phyloP scores from a whole-genome alignment of 169 alveolate genomes.

The Plasmodium cynomolgi region DNA sequence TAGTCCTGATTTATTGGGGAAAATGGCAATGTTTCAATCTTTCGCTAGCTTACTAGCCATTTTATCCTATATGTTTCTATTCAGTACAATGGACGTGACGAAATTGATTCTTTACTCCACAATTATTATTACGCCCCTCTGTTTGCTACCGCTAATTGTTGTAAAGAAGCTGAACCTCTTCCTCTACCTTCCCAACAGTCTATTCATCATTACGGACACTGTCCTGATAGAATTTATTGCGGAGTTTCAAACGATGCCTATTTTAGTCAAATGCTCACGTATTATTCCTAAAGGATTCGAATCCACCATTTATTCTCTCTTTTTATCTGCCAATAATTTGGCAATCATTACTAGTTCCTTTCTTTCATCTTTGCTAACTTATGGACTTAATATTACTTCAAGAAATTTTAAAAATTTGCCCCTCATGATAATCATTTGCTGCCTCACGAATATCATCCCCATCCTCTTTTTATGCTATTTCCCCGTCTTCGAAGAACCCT shows the following conservation, averaged over 20 bases:
- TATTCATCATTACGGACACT: conserved; percentile 89
- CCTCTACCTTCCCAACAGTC: conserved; percentile 86
- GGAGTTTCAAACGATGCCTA: conserved; percentile 89
- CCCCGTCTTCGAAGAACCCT: not conserved
- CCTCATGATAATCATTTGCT: conserved; percentile 34
- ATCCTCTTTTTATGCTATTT: conserved; percentile 6
- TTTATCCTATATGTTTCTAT: conserved; percentile 79
- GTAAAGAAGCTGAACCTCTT: conserved; percentile 85
- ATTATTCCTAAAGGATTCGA: conserved; percentile 91
- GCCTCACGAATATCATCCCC: conserved; percentile 59
- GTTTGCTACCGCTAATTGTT: conserved; percentile 83
- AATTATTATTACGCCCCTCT: conserved; percentile 83
- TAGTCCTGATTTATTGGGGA: conserved; percentile 88
- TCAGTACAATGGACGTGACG: conserved; percentile 80
- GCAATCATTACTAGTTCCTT: conserved; percentile 88
- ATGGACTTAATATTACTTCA: conserved; percentile 81
- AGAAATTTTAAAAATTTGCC: conserved; percentile 80
- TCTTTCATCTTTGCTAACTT: conserved; percentile 84
- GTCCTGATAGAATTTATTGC: conserved; percentile 86
- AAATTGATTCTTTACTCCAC: conserved; percentile 85
- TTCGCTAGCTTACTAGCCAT: conserved; percentile 88
- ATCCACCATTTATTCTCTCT: conserved; percentile 89
- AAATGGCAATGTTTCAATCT: conserved; percentile 87
- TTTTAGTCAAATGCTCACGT: conserved; percentile 87
- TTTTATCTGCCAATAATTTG: conserved; percentile 85